Percentiles rank a stretch among this genome's conserved stretches.
phyloP scores from a whole-genome alignment of 345 rosid genomes.

The Syzygium oleosum region DNA sequence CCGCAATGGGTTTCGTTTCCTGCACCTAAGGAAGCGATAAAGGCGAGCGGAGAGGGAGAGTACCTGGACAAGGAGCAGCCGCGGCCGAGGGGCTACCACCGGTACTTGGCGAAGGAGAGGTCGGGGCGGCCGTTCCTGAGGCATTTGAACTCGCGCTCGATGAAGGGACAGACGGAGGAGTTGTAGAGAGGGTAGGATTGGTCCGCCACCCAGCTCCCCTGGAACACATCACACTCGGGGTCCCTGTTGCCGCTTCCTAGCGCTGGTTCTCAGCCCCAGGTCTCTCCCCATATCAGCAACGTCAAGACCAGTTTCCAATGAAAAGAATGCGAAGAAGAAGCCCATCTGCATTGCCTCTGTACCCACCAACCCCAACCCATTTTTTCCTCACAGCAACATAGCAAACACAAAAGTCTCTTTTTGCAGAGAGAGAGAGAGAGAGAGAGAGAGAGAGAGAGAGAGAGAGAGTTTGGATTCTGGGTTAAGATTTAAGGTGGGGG shows the following conservation, averaged over 20 bases:
- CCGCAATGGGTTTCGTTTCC: neutral
- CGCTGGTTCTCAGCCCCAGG: neutral
- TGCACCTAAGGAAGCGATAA: neutral
- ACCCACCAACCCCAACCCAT: neutral
- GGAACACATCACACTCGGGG: constrained; percentile 38
- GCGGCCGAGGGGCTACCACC: constrained; percentile 68
- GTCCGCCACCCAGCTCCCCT: constrained; percentile 69
- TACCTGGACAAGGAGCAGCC: constrained; percentile 51
- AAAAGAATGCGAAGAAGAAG: neutral
- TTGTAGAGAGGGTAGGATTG: constrained; percentile 52
- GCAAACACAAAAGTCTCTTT: neutral
- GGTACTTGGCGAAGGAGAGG: constrained; percentile 35
- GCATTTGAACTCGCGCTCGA: constrained; percentile 58
- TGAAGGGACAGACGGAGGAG: constrained; percentile 56
- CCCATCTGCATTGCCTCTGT: neutral
- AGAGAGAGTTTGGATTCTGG: no score
- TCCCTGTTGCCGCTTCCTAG: neutral
- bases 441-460: neutral
- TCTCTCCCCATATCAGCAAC: neutral
- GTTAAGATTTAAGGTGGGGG: no score
- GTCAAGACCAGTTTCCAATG: neutral
- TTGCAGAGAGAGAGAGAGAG: neutral
- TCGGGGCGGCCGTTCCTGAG: constrained; percentile 70
- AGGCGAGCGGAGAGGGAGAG: neutral
- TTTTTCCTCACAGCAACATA: neutral